Evolutionary conservation across 306 rosid species (phyloP).

Genomic region (Arachis stenosperma): DNA sequence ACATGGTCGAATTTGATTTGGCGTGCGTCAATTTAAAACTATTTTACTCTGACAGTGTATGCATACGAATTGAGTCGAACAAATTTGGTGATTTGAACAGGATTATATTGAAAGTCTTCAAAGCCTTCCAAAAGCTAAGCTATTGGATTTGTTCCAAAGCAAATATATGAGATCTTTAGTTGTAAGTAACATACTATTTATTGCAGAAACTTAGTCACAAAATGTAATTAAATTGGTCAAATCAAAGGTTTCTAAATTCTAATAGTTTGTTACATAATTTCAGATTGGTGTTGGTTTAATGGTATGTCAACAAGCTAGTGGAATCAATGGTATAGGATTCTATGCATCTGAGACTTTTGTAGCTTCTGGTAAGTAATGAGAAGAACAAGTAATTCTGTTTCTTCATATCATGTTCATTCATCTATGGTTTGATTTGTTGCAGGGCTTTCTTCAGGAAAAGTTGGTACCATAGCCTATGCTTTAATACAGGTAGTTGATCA

Average conservation of each 20-base stretch:
- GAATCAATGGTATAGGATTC: conserved; percentile 76
- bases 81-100: conserved; percentile 43
- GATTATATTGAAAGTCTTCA: conserved; percentile 68
- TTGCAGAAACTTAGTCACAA: conserved; percentile 22
- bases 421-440: conserved; percentile 32
- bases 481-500: conserved; percentile 60
- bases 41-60: too few species aligned
- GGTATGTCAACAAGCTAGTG: conserved; percentile 85
- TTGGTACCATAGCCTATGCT: conserved; percentile 71
- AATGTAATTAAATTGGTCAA: not conserved
- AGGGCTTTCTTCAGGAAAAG: conserved; percentile 70
- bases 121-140: conserved; percentile 57
- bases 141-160: conserved; percentile 67
- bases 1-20: too few species aligned
- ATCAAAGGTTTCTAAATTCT: conserved; percentile 14
- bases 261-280: conserved; percentile 23
- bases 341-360: conserved; percentile 70
- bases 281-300: conserved; percentile 91
- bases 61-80: not conserved
- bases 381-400: not conserved
- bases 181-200: conserved; percentile 52
- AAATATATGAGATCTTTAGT: conserved; percentile 63
- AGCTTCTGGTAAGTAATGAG: conserved; percentile 64
- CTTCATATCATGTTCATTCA: conserved; percentile 15
- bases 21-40: too few species aligned